Percentiles rank a stretch among this genome's conserved stretches.
Conservation (phyloP, 768 basidiomycete species). For the Cubamyces lactineus region DNA sequence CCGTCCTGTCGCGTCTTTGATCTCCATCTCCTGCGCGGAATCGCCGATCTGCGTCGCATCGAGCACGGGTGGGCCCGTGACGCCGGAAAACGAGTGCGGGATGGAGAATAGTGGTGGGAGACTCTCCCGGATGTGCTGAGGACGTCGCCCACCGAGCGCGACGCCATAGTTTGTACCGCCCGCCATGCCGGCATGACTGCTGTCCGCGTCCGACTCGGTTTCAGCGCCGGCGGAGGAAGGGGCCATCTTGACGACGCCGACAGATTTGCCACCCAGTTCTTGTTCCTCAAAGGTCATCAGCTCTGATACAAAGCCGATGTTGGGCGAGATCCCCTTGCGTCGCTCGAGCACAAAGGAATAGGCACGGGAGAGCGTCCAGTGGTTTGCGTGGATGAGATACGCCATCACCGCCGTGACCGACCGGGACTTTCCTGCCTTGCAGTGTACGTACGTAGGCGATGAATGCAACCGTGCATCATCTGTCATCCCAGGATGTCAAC, state of each 20-base stretch:
- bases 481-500: constrained; percentile 35
- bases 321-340: constrained; percentile 93
- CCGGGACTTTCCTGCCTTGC: constrained; percentile 93
- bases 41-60: constrained; percentile 57
- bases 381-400: constrained; percentile 96
- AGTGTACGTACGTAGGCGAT: constrained; percentile 92
- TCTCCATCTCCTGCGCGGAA: constrained; percentile 83
- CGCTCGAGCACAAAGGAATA: constrained; percentile 92
- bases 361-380: constrained; percentile 92
- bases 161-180: constrained; percentile 41
- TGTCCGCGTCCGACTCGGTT: constrained; percentile 31
- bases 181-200: constrained; percentile 31
- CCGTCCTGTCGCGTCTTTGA: constrained; percentile 82
- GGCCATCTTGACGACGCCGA: constrained; percentile 59
- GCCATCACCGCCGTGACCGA: constrained; percentile 97
- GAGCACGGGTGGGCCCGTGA: constrained; percentile 25
- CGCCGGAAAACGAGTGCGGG: constrained; percentile 34
- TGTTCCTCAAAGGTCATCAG: constrained; percentile 96
- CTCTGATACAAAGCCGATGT: constrained; percentile 97
- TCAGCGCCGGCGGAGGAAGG: constrained; percentile 36
- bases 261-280: constrained; percentile 78
- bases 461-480: constrained; percentile 92
- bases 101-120: constrained; percentile 58
- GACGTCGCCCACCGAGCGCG: constrained; percentile 53
- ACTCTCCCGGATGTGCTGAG: constrained; percentile 74